Conservation (phyloP, 192 early-diverging fungal genomes). For the Polychytrium aggregatum region DNA sequence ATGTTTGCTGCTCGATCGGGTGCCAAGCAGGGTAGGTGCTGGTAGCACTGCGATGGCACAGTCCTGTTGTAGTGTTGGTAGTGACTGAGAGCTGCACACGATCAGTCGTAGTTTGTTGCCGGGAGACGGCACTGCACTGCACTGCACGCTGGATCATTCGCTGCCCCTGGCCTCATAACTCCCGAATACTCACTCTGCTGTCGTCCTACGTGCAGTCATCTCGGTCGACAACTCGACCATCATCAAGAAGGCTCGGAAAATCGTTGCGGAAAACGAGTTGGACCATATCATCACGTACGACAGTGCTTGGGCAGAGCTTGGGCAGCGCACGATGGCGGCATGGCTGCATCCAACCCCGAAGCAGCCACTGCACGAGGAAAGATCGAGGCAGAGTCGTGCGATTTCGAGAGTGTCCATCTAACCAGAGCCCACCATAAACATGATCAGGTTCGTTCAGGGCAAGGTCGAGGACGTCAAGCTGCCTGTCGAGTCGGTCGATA, state of each 20-base stretch:
- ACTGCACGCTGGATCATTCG: too few relatives aligned
- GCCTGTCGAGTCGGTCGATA: conserved; percentile 67
- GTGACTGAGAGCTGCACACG: too few relatives aligned
- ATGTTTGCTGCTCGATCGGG: conserved; percentile 87
- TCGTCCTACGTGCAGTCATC: conserved; percentile 16
- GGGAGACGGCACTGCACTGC: too few relatives aligned
- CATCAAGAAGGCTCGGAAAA: conserved; percentile 68
- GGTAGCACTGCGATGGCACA: background rate
- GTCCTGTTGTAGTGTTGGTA: too few relatives aligned
- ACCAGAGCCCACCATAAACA: too few relatives aligned
- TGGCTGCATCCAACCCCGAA: too few relatives aligned
- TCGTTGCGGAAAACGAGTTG: conserved; percentile 61
- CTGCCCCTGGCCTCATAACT: background rate
- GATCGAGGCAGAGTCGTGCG: background rate
- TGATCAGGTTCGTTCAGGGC: conserved; percentile 56
- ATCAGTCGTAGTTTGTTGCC: too few relatives aligned
- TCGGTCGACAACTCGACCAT: conserved; percentile 80
- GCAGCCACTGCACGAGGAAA: too few relatives aligned
- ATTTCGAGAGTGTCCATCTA: background rate
- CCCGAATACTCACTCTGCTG: background rate
- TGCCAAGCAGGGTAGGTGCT: conserved; percentile 42
- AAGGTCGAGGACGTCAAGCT: conserved; percentile 69
- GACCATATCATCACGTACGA: conserved; percentile 27
- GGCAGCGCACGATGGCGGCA: too few relatives aligned
- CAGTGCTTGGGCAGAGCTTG: too few relatives aligned